Evolutionary conservation across 169 alveolate genomes (phyloP).

Genomic region (Perkinsus marinus): DNA sequence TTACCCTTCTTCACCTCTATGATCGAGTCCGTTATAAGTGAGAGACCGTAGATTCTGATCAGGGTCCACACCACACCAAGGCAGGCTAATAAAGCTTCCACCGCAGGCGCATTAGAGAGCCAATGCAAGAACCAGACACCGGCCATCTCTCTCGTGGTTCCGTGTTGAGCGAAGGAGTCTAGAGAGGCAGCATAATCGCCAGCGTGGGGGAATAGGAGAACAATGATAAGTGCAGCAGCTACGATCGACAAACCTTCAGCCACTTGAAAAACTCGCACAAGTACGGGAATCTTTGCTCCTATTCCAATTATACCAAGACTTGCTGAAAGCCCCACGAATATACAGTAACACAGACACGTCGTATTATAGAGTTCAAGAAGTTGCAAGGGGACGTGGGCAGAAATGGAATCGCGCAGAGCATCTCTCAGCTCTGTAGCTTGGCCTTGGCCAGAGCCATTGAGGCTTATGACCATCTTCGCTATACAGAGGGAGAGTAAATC

Average conservation of each 20-base stretch:
- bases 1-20: background rate
- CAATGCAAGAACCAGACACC: background rate
- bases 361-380: background rate
- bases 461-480: background rate
- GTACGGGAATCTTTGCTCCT: background rate
- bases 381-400: background rate
- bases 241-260: background rate
- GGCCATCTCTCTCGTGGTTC: background rate
- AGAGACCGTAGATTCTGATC: background rate
- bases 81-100: background rate
- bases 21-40: background rate
- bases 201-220: background rate
- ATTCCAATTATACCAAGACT: background rate
- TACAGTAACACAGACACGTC: background rate
- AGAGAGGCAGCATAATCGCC: background rate
- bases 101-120: background rate
- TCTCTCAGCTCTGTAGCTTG: background rate
- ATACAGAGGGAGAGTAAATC: background rate
- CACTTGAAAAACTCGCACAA: background rate
- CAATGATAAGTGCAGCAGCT: background rate
- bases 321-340: background rate
- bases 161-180: background rate
- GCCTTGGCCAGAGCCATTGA: background rate
- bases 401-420: background rate
- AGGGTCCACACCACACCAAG: background rate